Conservation (phyloP, 495 filamentous ascomycete genomes). For the Paragyromitra xinjiangensis region DNA sequence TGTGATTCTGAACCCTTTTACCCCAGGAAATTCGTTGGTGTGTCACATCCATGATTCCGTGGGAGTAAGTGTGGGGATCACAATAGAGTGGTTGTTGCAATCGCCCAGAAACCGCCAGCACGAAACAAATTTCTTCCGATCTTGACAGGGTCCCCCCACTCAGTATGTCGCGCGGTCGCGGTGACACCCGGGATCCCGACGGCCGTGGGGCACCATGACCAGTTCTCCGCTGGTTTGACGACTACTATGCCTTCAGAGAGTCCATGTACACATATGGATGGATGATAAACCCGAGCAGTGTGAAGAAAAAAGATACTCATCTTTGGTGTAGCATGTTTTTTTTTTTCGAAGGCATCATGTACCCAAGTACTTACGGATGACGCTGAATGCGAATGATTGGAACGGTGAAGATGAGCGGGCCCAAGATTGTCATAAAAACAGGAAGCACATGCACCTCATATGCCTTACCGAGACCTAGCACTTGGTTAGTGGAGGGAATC, state of each 20-base stretch:
- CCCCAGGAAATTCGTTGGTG: constrained; percentile 36
- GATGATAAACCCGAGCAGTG: constrained; percentile 10
- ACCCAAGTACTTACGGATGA: background rate
- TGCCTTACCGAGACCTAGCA: background rate
- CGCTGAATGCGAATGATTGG: background rate
- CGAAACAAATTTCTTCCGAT: constrained; percentile 42
- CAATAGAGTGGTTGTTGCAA: constrained; percentile 36
- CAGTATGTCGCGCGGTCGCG: constrained; percentile 8
- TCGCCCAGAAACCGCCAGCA: constrained; percentile 34
- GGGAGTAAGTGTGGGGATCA: constrained; percentile 35
- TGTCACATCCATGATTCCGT: constrained; percentile 23
- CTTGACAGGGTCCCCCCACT: constrained; percentile 47
- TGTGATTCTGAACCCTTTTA: constrained; percentile 31
- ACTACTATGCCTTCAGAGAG: background rate
- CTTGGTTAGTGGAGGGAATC: too few relatives aligned
- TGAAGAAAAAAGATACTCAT: background rate
- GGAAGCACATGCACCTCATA: background rate
- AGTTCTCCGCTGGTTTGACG: constrained; percentile 19
- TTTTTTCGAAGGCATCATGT: background rate
- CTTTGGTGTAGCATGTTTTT: background rate
- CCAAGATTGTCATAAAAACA: background rate
- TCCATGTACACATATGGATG: constrained; percentile 6
- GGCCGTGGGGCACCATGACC: constrained; percentile 13
- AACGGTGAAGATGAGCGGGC: background rate
- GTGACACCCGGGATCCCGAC: constrained; percentile 38